Base-by-base conservation (phyloP, 1,139 yeast species). In the Pichia sp. region DNA sequence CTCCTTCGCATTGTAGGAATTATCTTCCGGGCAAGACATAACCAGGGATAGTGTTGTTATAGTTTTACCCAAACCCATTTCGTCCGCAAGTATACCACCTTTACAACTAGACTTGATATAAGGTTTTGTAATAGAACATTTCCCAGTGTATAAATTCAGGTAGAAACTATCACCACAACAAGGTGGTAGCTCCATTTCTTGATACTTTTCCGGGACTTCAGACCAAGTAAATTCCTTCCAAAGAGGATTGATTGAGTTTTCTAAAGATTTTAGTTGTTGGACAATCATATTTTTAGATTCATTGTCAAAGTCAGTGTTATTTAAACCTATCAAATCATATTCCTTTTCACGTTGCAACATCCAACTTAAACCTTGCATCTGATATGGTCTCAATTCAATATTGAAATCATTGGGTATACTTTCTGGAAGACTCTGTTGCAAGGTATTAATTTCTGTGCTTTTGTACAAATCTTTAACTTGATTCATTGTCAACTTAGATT, bases 31-130 rank as follows among this genome's bases (percentile, higher is more conserved):
- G 7, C 73, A 78, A 0, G 85, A 72, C 48, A 83, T 77, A 5
- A 92, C 69, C 43, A 92, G 64, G 0, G 97, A 76, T 49, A 87
- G 64, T 0, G 95, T 79, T 0, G 95, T 84, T 27, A 90, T 85
- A 0, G 97, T 90, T 59, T 90, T 90, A 39, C 97, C 97, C 6
- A 90, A 69, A 0, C 97, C 97, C 97, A 90, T 90, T 61, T 90
- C 97, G 64, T 90, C 97, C 0, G 97, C 95, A n/a, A 90, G 66
- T 23, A 90, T 85, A 1, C 98, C 98, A 27, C 98, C 97, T 49
- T 67, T 66, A 36, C 80, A 71, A 33, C 75, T 64, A 0, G 81
- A 69, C 49, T 73, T 76, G 6, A 82, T 63, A 5, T 77, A 51
- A 1, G 97, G 97, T 52, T 75, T 78, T 26, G 73, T 73, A 27